These are phyloP conservation scores for Talaromyces verruculosus DNA, from an alignment of 2,329 filamentous ascomycete genomes.

Conservation along the genomic window DNA sequence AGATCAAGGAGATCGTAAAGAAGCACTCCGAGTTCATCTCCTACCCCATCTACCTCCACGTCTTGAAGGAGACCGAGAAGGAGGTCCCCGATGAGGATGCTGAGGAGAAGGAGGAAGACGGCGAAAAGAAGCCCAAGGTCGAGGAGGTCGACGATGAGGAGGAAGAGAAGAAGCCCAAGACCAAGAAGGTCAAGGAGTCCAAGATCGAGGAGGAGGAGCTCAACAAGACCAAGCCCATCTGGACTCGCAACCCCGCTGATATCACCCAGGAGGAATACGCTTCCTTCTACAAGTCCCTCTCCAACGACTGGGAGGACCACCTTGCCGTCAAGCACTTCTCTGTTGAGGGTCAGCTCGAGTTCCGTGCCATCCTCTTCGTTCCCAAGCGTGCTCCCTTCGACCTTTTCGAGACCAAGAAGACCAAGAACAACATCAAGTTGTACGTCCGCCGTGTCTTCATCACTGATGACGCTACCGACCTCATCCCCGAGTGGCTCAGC, in stretches of 20 bases:
- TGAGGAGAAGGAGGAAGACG: conserved; percentile 70
- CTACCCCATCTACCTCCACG: conserved; percentile 99
- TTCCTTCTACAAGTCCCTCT: conserved; percentile 99
- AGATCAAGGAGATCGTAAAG: conserved; percentile 99
- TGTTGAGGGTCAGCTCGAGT: conserved; percentile 99
- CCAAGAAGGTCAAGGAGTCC: conserved; percentile 99
- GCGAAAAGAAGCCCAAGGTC: conserved; percentile 93
- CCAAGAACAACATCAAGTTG: conserved; percentile 99
- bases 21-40: conserved; percentile 99
- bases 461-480: conserved; percentile 97
- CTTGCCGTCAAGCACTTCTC: conserved; percentile 99
- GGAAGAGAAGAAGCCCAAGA: conserved; percentile 85
- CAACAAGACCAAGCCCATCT: conserved; percentile 99
- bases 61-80: conserved; percentile 98
- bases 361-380: conserved; percentile 99
- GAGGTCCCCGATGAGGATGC: conserved; percentile 97
- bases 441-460: conserved; percentile 99
- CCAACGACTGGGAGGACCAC: conserved; percentile 99
- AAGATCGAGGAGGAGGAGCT: conserved; percentile 99
- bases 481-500: conserved; percentile 98
- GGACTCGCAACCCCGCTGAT: conserved; percentile 95
- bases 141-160: conserved; percentile 90
- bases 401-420: conserved; percentile 99
- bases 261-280: conserved; percentile 96
- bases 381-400: conserved; percentile 99